A percentile compares a stretch with the other conserved stretches of the same genome.
phyloP scores from a whole-genome alignment of 163 green algal genomes.

The Chlorella variabilis region DNA sequence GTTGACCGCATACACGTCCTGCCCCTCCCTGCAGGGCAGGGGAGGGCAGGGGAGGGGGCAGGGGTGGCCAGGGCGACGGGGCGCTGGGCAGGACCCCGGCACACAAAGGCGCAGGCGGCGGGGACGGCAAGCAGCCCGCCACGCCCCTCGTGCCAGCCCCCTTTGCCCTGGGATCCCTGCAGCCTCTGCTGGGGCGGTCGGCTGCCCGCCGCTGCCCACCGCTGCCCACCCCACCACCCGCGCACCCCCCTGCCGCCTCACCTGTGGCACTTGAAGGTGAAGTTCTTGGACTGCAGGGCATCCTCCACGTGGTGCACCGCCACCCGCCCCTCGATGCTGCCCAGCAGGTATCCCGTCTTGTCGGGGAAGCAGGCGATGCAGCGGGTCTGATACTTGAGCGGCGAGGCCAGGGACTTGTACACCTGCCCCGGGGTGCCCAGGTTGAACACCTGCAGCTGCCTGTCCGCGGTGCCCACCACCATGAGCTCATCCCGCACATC shows the following conservation, averaged over 20 bases:
- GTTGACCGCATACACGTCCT: constrained; percentile 95
- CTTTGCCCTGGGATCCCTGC: no score
- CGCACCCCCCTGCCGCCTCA: no score
- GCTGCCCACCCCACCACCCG: no score
- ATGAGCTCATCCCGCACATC: constrained; percentile 86
- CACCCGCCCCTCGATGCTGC: constrained; percentile 90
- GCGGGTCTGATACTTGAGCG: constrained; percentile 90
- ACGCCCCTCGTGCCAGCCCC: no score
- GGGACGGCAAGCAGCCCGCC: no score
- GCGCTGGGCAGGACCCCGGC: background rate
- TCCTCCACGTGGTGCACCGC: constrained; percentile 96
- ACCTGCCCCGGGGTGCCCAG: constrained; percentile 69
- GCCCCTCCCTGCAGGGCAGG: constrained; percentile 54
- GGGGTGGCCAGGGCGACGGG: no score
- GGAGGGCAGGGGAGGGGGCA: no score
- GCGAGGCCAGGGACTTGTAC: constrained; percentile 80
- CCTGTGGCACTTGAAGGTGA: constrained; percentile 93
- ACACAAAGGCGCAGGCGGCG: background rate
- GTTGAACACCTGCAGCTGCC: constrained; percentile 86
- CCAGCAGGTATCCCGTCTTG: constrained; percentile 84
- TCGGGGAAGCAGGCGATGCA: constrained; percentile 84
- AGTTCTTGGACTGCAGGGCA: constrained; percentile 77
- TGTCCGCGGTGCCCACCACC: constrained; percentile 93
- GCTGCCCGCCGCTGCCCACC: no score
- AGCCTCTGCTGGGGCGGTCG: no score